Base-by-base conservation (phyloP, 2,329 filamentous ascomycete species). In the Plectosphaerella cucumerina region DNA sequence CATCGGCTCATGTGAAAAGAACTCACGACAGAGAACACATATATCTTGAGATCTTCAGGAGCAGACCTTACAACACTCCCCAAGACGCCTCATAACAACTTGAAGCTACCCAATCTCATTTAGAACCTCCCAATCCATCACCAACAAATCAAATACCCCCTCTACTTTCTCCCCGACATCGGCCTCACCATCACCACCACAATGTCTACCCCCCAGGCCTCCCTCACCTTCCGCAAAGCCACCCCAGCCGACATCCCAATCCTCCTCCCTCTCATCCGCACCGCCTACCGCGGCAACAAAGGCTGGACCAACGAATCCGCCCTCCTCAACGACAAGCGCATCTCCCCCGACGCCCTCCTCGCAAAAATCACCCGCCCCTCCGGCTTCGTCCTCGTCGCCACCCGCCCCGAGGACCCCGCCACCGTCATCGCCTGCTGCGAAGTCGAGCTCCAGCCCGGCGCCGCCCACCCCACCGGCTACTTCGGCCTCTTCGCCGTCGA, bases 401-500 rank as follows among this genome's bases (percentile, higher is more conserved):
- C 63, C 22, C 64, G 70, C 47, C 21, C 47, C 15, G 31, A 11
- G 14, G 14, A 26, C 11, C 22, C 21, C 39, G 23, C 47, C 0
- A 62, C 74, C 3, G 26, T n/a, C n/a, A 61, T 72, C 3, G 68
- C 67, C n/a, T 77, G 74, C 65, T 76, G 72, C 58, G 74, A 77
- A 51, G 51, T 78, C 4, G 53, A 65, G 22, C 60, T 59, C 31
- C 62, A 59, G 17, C n/a, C 20, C 20, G 1, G 2, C 2, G 23
- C 33, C 45, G 52, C 54, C 22, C 54, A 55, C 23, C 60, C 53
- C 33, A 53, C 64, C 34, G 68, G 66, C 17, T 73, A 76, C 60
- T 75, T 78, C 48, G 74, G 73, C 47, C 65, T 78, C 34, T 75
- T 79, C 18, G 75, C 75, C 39, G 75, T 79, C 0, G 68, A 73